phyloP scores from a whole-genome alignment of 2,329 filamentous ascomycete genomes.

The Xylaria sp. region DNA sequence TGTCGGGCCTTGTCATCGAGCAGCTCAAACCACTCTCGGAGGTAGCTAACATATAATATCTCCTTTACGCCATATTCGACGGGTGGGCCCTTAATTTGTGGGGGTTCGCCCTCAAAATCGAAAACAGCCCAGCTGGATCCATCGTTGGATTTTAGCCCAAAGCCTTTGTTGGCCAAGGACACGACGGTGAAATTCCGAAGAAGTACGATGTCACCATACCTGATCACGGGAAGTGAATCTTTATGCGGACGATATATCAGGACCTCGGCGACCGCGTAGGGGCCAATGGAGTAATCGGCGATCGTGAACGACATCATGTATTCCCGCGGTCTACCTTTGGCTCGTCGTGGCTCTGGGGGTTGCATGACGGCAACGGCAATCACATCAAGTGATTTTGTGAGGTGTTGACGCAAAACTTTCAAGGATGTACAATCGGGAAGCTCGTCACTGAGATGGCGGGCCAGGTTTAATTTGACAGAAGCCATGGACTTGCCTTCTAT shows the following conservation, averaged over 20 bases:
- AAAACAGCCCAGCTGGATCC: constrained; percentile 72
- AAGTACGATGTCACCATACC: constrained; percentile 67
- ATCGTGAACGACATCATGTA: constrained; percentile 69
- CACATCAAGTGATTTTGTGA: constrained; percentile 63
- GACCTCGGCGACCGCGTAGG: constrained; percentile 63
- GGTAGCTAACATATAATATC: constrained; percentile 58
- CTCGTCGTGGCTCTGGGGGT: constrained; percentile 63
- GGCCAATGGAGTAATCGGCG: constrained; percentile 66
- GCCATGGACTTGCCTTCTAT: constrained; percentile 49
- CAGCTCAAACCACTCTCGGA: constrained; percentile 62
- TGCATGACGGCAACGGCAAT: constrained; percentile 65
- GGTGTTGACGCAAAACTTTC: constrained; percentile 61
- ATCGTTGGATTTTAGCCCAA: constrained; percentile 65
- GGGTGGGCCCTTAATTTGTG: constrained; percentile 69
- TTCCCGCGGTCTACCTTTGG: constrained; percentile 68
- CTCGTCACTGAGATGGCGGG: constrained; percentile 59
- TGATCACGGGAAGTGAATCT: constrained; percentile 65
- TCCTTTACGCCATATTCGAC: constrained; percentile 66
- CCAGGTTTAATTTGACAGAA: constrained; percentile 59
- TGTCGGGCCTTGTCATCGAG: constrained; percentile 59
- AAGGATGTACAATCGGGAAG: constrained; percentile 66
- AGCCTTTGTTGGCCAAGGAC: constrained; percentile 64
- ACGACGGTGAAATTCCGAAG: constrained; percentile 67
- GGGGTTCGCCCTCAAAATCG: constrained; percentile 56
- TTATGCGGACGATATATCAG: constrained; percentile 69